Base-by-base conservation (phyloP, 2,329 filamentous ascomycete genomes). In the Sporothrix phasma region DNA sequence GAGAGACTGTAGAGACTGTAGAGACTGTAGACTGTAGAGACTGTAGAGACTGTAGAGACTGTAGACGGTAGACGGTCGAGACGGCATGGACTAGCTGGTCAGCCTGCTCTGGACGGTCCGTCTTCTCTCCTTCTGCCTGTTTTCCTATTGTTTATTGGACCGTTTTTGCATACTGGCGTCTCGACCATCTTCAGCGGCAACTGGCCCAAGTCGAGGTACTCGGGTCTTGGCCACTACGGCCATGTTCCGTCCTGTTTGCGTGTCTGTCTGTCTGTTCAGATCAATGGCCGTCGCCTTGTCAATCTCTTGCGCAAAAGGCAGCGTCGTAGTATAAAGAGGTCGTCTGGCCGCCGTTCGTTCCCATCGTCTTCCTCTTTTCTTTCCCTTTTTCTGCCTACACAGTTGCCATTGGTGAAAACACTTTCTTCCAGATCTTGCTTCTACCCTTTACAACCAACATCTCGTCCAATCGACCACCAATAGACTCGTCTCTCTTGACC, bases 271-370 rank as follows among this genome's bases (percentile, higher is more conserved):
- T 49, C 24, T 22, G 43, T 15, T 37, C 34, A 37, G 34, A 37
- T 37, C 29, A 17, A 19, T 31, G 47, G 11, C 15, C 26, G 15
- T 39, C 24, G 47, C 19, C 26, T 17, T 53, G 29, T 53, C 26
- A 34, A 15, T 53, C 26, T 31, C 19, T 8, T 53, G 34, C 45
- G 47, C n/a, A n/a, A n/a, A 13, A 13, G 4, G 3, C 24, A 37
- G 54, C 24, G 24, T 19, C 39, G 7, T 45, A 59, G 56, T 59
- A 59, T 59, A 59, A 59, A 59, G 56, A 59, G 37, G 24, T 31
- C 54, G 22, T 17, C 37, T 58, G 22, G n/a, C 37, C 54, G 13
- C 37, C 19, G 19, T 22, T 15, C 15, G 15, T 26, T 13, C 22
- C 15, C 22, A 29, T 58, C 37, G 34, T 19, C 37, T 58, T 24